Base-by-base conservation (phyloP, 805 yeast species). In the Alloascoidea africana region DNA sequence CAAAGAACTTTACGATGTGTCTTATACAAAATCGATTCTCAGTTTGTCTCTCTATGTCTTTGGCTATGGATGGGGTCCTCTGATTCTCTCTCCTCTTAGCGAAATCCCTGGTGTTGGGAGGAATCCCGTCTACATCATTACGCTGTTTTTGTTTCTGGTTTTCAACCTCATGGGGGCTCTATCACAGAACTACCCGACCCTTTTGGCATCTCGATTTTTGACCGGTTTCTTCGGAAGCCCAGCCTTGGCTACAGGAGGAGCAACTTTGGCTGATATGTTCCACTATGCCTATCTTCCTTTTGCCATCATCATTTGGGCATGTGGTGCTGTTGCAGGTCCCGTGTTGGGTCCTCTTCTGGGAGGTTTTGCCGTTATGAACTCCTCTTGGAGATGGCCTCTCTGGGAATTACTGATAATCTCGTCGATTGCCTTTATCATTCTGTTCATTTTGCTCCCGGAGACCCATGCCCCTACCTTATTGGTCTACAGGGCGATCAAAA, bases 201-300 rank as follows among this genome's bases (percentile, higher is more conserved):
- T 81, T 27, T 56, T 81, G 37, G 76, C 82, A 4, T 56, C 80
- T 36, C 60, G 93, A 47, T 84, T 83, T 52, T 73, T 85, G 50
- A 64, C 82, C 17, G 94, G 94, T 1, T 63, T 77, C 18, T 66
- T 80, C 37, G 81, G 87, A 1, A 76, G 89, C 2, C 93, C 94
- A 2, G 85, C 91, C 0, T 64, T 84, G 53, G 79, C 94, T 3
- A 71, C 82, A 46, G 93, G 85, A n/a, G 89, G 87, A 41, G 79
- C 76, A 5, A 57, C 72, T 4, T 51, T 72, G 33, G 68, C 69
- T 16, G 80, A 73, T 49, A 50, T 73, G 33, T 50, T 64, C 8
- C 33, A 50, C 3, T 53, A 58, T 5, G 56, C 67, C 2, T 54
- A 55, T 41, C 51, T 66, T 18, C 73, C 79, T 2, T 44, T 63